Conservation (phyloP, 257 asterid genomes). For the Fraxinus quadrangulata region DNA sequence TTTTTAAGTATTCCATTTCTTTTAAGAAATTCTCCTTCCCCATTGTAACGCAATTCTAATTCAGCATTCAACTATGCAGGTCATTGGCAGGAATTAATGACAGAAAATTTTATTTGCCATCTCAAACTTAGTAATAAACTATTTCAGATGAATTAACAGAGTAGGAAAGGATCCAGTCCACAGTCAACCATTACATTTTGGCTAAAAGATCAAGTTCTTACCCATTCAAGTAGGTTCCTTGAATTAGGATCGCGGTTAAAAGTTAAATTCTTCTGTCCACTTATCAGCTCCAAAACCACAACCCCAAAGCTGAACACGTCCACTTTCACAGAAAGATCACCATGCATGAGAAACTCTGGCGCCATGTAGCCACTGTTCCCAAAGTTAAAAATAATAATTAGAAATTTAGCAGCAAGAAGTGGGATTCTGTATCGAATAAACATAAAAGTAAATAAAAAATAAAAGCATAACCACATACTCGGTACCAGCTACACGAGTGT, state of each 20-base stretch:
- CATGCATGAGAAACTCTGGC: conserved; percentile 85
- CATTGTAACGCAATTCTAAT: background rate
- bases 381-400: conserved; percentile 14
- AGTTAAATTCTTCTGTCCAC: conserved; percentile 78
- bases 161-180: background rate
- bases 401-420: background rate
- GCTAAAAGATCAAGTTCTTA: conserved; percentile 35
- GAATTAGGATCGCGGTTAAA: conserved; percentile 70
- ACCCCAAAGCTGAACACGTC: conserved; percentile 96
- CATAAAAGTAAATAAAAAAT: background rate
- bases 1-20: background rate
- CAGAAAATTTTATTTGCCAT: background rate
- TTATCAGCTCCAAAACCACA: conserved; percentile 81
- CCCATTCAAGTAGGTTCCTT: conserved; percentile 80
- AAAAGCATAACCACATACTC: conserved; percentile 50
- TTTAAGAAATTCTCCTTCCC: background rate
- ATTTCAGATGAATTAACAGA: background rate
- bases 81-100: background rate
- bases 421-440: background rate
- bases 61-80: background rate
- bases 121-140: background rate
- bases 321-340: conserved; percentile 68
- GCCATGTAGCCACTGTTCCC: conserved; percentile 92
- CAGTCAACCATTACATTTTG: background rate
- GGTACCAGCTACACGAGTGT: conserved; percentile 90